These are phyloP conservation scores for Monilinia polystroma DNA, from an alignment of 2,329 filamentous ascomycete genomes.

Conservation along the genomic window DNA sequence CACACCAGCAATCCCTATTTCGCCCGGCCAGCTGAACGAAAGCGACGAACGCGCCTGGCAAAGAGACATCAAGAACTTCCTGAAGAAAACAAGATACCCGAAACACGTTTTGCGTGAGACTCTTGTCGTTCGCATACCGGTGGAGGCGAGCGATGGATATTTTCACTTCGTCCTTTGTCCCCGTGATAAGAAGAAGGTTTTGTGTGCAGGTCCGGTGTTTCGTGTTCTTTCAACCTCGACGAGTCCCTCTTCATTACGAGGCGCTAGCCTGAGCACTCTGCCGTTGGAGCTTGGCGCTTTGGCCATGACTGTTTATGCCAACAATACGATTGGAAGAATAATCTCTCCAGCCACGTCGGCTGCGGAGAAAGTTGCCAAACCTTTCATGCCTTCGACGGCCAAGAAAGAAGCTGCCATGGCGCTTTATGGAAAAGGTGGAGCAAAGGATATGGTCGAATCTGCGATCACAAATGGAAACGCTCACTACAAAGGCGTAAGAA, in stretches of 20 bases:
- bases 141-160: conserved; percentile 63
- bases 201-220: conserved; percentile 67
- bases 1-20: conserved; percentile 55
- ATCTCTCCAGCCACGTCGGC: conserved; percentile 45
- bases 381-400: conserved; percentile 36
- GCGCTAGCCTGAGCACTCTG: conserved; percentile 62
- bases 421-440: conserved; percentile 40
- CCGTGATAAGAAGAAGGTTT: conserved; percentile 53
- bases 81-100: conserved; percentile 50
- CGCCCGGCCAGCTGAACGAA: conserved; percentile 50
- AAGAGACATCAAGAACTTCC: conserved; percentile 64
- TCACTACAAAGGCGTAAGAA: conserved; percentile 41
- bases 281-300: conserved; percentile 65
- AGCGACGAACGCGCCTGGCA: conserved; percentile 66
- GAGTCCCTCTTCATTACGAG: conserved; percentile 60
- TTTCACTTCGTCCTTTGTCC: conserved; percentile 64
- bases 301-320: conserved; percentile 46
- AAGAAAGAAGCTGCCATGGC: conserved; percentile 40
- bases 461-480: conserved; percentile 42
- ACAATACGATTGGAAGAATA: conserved; percentile 47
- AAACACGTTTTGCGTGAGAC: conserved; percentile 61
- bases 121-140: conserved; percentile 62
- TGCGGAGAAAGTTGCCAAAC: conserved; percentile 45
- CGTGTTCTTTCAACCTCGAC: conserved; percentile 65
- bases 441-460: conserved; percentile 28